These are phyloP conservation scores for Meyerozyma guilliermondii DNA, from an alignment of 1,139 yeast genomes.

Conservation along the genomic window DNA sequence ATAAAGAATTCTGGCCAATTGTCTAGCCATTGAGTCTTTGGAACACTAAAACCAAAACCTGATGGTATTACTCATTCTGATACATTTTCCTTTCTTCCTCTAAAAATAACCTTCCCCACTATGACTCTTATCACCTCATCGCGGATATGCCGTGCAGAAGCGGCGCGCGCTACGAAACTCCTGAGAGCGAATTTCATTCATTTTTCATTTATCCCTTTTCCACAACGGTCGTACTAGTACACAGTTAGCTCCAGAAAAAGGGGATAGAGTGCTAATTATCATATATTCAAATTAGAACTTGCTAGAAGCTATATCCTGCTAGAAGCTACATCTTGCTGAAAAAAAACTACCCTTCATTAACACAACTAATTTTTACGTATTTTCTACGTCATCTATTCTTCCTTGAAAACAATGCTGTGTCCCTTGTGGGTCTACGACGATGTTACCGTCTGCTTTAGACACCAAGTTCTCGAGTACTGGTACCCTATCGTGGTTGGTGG, in stretches of 20 bases:
- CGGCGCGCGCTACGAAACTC: not conserved
- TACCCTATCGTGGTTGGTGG: conserved; percentile 30
- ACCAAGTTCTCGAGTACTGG: conserved; percentile 25
- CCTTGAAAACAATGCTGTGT: conserved; percentile 10
- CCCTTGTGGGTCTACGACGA: conserved; percentile 41
- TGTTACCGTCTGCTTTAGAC: conserved; percentile 43
- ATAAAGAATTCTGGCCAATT: not conserved
- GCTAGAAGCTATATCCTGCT: not conserved
- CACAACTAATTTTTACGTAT: not conserved
- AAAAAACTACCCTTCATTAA: not conserved
- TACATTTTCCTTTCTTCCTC: not conserved
- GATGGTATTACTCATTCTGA: not conserved
- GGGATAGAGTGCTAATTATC: not conserved
- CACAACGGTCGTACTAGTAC: not conserved
- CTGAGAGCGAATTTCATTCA: not conserved
- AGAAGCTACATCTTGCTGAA: not conserved
- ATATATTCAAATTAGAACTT: not conserved
- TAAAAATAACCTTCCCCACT: not conserved
- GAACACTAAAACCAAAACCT: not conserved
- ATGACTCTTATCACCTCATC: conserved; percentile 1
- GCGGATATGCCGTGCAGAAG: not conserved
- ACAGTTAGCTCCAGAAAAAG: not conserved
- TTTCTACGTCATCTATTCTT: not conserved
- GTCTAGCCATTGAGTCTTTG: not conserved
- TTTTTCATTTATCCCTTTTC: not conserved